phyloP scores from a whole-genome alignment of 495 filamentous ascomycete genomes.

The Cercophora scortea region DNA sequence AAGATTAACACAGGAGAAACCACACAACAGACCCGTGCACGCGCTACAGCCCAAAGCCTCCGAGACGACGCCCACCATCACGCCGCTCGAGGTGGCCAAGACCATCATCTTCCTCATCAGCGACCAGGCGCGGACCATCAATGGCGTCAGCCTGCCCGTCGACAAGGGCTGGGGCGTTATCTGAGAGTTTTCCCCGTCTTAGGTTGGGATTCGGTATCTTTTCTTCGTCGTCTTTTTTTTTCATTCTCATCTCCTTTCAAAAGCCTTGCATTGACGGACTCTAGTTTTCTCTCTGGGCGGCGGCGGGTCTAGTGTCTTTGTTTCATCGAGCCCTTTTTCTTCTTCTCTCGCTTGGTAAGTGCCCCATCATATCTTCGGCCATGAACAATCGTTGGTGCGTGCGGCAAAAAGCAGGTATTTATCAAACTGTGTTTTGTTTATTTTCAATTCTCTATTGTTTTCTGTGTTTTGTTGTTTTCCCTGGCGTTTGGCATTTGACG shows the following conservation, averaged over 20 bases:
- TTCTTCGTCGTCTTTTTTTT: not conserved
- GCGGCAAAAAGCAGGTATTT: too few species aligned
- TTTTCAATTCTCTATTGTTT: too few species aligned
- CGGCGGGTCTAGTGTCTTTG: too few species aligned
- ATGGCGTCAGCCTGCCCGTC: slow-evolving; percentile 27
- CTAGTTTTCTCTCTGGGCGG: not conserved
- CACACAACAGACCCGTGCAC: slow-evolving; percentile 16
- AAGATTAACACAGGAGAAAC: too few species aligned
- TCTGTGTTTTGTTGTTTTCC: too few species aligned
- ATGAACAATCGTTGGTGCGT: too few species aligned
- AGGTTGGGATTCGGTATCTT: not conserved
- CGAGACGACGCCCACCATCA: slow-evolving; percentile 14
- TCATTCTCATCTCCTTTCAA: not conserved
- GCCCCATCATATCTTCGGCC: too few species aligned
- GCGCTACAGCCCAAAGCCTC: slow-evolving; percentile 17
- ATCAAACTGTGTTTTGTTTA: too few species aligned
- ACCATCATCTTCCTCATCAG: slow-evolving; percentile 29
- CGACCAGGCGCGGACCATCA: slow-evolving; percentile 27
- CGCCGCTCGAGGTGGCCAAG: slow-evolving; percentile 27
- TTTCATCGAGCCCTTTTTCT: too few species aligned
- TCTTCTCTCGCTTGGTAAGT: too few species aligned
- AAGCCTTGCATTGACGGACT: too few species aligned
- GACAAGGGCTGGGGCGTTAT: slow-evolving; percentile 25
- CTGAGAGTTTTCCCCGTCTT: not conserved
- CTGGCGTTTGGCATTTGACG: too few species aligned